phyloP scores from a whole-genome alignment of 192 early-diverging fungal species.

The Coemansia sp. region DNA sequence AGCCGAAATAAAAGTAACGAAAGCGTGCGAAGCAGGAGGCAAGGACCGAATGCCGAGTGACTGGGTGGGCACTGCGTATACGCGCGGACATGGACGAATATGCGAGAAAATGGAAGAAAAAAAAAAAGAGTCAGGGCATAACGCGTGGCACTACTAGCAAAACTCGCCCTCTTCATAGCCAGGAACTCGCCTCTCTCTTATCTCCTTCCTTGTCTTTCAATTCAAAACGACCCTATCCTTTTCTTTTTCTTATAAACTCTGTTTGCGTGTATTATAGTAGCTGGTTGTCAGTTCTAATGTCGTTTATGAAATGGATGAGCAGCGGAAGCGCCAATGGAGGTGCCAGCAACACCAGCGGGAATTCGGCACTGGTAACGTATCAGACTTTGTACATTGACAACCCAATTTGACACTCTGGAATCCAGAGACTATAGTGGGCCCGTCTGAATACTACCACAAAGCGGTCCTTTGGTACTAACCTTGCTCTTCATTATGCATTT shows the following conservation, averaged over 20 bases:
- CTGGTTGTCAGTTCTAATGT: slow-evolving; percentile 44
- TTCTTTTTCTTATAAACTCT: background rate
- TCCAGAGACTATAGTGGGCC: background rate
- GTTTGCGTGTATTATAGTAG: slow-evolving; percentile 7
- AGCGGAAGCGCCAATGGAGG: slow-evolving; percentile 25
- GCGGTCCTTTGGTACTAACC: background rate
- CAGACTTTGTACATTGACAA: background rate
- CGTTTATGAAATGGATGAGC: slow-evolving; percentile 72
- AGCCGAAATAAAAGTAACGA: background rate
- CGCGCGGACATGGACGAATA: too few relatives aligned
- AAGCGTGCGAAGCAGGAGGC: background rate
- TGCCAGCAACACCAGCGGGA: slow-evolving; percentile 25
- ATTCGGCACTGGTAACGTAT: slow-evolving; percentile 16
- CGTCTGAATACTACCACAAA: background rate
- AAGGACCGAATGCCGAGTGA: slow-evolving; percentile 3
- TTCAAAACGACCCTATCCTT: background rate
- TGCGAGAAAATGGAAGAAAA: too few relatives aligned
- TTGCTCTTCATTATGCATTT: background rate
- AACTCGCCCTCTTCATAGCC: too few relatives aligned
- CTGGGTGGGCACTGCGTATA: background rate
- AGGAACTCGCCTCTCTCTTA: background rate
- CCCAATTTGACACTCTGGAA: background rate
- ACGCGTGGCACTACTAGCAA: too few relatives aligned
- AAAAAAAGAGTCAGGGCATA: too few relatives aligned
- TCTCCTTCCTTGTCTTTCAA: background rate